These are phyloP conservation scores for Boletales sp. DNA, from an alignment of 768 basidiomycete species.

Conservation along the genomic window DNA sequence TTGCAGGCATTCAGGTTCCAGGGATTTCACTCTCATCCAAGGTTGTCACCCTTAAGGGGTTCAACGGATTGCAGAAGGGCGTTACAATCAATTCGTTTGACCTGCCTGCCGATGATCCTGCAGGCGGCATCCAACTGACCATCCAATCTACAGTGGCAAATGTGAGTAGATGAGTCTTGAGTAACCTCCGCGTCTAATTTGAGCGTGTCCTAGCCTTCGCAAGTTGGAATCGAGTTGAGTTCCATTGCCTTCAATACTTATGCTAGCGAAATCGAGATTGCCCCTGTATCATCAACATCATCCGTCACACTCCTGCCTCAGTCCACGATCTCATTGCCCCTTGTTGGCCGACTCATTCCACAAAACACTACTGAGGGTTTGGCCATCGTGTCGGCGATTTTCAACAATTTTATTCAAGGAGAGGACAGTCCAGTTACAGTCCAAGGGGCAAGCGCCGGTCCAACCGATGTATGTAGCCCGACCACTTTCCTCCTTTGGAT, in stretches of 20 bases:
- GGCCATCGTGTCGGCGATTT: conserved; percentile 56
- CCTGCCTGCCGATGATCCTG: conserved; percentile 65
- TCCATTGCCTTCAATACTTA: conserved; percentile 61
- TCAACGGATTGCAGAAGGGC: conserved; percentile 62
- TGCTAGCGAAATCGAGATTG: conserved; percentile 51
- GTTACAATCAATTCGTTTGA: conserved; percentile 67
- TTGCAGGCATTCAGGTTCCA: conserved; percentile 52
- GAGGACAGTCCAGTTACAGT: conserved; percentile 57
- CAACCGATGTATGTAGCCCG: conserved; percentile 44
- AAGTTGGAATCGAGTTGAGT: conserved; percentile 66
- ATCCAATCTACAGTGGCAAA: conserved; percentile 58
- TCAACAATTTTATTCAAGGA: conserved; percentile 71
- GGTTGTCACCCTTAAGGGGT: conserved; percentile 61
- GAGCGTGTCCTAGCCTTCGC: conserved; percentile 50
- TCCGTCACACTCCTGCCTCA: conserved; percentile 53
- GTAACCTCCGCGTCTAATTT: conserved; percentile 4
- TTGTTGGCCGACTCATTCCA: conserved; percentile 63
- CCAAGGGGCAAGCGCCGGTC: conserved; percentile 55
- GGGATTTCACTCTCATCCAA: conserved; percentile 55
- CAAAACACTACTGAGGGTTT: conserved; percentile 53
- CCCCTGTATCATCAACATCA: conserved; percentile 49
- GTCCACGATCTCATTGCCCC: conserved; percentile 47
- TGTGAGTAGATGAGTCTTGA: conserved; percentile 34
- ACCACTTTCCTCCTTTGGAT: not conserved
- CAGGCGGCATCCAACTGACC: conserved; percentile 67